A percentile compares a stretch with the other conserved stretches of the same genome.
phyloP scores from a whole-genome alignment of 2,329 filamentous ascomycete species.

The Lasiodiplodia sp. region DNA sequence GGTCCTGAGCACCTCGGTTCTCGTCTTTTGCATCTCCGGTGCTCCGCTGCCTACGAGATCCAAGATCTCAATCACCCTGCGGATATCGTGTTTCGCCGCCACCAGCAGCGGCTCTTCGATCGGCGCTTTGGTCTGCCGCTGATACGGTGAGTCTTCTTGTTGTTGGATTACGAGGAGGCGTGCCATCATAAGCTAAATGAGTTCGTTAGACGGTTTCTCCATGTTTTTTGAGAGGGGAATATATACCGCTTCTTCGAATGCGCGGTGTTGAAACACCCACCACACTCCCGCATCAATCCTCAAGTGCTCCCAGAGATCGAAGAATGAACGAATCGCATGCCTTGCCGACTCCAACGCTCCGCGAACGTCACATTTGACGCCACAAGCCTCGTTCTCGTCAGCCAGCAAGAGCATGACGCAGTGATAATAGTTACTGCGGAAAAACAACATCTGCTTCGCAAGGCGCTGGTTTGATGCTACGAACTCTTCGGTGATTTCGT shows the following conservation, averaged over 20 bases:
- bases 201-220: constrained; percentile 20
- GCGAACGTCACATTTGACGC: constrained; percentile 64
- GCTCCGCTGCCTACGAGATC: constrained; percentile 52
- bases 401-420: constrained; percentile 82
- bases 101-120: constrained; percentile 45
- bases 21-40: constrained; percentile 57
- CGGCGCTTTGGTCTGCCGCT: constrained; percentile 35
- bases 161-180: constrained; percentile 48
- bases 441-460: constrained; percentile 76
- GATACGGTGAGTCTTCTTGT: constrained; percentile 39
- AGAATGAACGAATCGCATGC: constrained; percentile 77
- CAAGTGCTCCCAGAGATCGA: constrained; percentile 73
- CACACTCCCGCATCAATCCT: constrained; percentile 77
- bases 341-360: constrained; percentile 78
- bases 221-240: background rate
- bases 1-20: constrained; percentile 55
- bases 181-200: constrained; percentile 47
- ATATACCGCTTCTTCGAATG: constrained; percentile 80
- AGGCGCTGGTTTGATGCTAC: constrained; percentile 65
- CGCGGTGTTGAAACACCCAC: constrained; percentile 86
- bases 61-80: constrained; percentile 55
- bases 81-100: constrained; percentile 53
- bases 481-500: constrained; percentile 52
- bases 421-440: constrained; percentile 84
- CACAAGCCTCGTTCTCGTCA: constrained; percentile 67